Evolutionary conservation across 1,139 yeast species (phyloP).

Genomic region (Spencermartinsiella ligniputridi): DNA sequence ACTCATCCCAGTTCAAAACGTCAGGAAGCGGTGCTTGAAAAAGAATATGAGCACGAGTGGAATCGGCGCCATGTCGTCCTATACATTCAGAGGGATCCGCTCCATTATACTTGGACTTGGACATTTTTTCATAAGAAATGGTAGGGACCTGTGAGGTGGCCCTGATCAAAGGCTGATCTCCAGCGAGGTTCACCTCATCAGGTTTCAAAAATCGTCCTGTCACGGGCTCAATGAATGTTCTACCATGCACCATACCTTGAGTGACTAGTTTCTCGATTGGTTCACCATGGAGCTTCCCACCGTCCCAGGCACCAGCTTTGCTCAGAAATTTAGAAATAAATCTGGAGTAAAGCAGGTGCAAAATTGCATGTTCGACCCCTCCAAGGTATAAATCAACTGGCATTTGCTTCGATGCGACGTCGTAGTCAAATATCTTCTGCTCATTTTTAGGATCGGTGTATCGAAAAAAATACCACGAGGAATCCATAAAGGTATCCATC

Average conservation of each 20-base stretch:
- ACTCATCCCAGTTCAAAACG: constrained; percentile 83
- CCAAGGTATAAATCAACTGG: constrained; percentile 93
- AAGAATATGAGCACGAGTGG: constrained; percentile 88
- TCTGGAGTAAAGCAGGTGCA: constrained; percentile 80
- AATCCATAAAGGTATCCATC: constrained; percentile 97
- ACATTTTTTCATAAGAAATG: constrained; percentile 82
- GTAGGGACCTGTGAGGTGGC: constrained; percentile 49
- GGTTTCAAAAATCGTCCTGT: constrained; percentile 75
- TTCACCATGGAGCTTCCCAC: constrained; percentile 54
- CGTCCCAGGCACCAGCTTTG: constrained; percentile 56
- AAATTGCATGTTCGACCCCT: constrained; percentile 94
- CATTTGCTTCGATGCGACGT: constrained; percentile 51
- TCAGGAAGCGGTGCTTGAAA: constrained; percentile 90
- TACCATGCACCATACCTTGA: constrained; percentile 98
- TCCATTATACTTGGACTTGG: constrained; percentile 91
- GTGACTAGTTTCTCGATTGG: constrained; percentile 79
- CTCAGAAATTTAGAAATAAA: constrained; percentile 76
- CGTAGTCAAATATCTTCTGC: constrained; percentile 46
- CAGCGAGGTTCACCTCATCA: constrained; percentile 52
- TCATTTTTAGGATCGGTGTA: constrained; percentile 69
- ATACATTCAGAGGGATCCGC: constrained; percentile 85
- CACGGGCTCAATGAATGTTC: constrained; percentile 67
- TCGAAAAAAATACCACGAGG: constrained; percentile 93
- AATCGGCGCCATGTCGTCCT: constrained; percentile 82
- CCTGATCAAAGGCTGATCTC: constrained; percentile 44